phyloP scores from a whole-genome alignment of 192 early-diverging fungal genomes.

The Dissophora ornata region DNA sequence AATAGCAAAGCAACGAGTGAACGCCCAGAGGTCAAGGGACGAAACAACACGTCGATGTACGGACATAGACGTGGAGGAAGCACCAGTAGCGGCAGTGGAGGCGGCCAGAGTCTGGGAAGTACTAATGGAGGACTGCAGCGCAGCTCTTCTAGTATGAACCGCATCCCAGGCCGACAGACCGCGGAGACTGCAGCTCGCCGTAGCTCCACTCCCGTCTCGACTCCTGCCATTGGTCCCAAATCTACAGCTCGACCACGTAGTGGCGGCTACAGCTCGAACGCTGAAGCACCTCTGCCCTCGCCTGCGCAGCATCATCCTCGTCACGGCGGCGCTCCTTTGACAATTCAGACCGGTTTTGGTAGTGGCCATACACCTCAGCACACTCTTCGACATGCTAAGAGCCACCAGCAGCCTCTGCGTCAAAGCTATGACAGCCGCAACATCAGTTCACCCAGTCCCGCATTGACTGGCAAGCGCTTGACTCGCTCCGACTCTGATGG shows the following conservation, averaged over 20 bases:
- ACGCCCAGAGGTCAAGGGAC: not conserved
- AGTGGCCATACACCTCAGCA: conserved; percentile 36
- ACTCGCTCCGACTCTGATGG: conserved; percentile 33
- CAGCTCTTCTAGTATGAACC: conserved; percentile 26
- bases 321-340: conserved; percentile 26
- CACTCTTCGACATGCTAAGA: conserved; percentile 45
- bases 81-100: conserved; percentile 30
- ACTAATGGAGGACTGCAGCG: conserved; percentile 2
- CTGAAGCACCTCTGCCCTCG: conserved; percentile 18
- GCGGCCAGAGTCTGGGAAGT: conserved; percentile 3
- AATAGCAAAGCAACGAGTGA: not conserved
- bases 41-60: conserved; percentile 34
- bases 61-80: conserved; percentile 43
- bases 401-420: conserved; percentile 41
- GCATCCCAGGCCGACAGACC: conserved; percentile 19
- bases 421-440: conserved; percentile 29
- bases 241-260: conserved; percentile 31
- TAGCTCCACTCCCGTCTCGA: conserved; percentile 32
- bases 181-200: conserved; percentile 23
- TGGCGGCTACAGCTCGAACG: conserved; percentile 8
- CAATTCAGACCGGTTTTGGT: conserved; percentile 46
- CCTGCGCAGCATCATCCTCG: conserved; percentile 21
- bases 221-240: conserved; percentile 33
- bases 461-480: conserved; percentile 20
- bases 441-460: conserved; percentile 45